These are phyloP conservation scores for Hyphopichia buzzinii DNA, from an alignment of 1,139 yeast species.

Conservation along the genomic window DNA sequence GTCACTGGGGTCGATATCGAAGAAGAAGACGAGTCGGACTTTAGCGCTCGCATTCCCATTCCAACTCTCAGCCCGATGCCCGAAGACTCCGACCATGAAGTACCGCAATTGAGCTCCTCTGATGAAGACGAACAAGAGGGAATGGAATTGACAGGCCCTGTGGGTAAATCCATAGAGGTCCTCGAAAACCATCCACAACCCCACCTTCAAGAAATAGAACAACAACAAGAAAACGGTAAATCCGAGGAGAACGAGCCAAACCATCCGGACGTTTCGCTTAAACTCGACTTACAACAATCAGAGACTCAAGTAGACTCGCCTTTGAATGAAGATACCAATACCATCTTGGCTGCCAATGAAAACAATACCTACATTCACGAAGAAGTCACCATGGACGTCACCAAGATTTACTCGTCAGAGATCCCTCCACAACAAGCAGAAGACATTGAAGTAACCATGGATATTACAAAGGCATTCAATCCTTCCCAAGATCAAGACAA, in stretches of 20 bases:
- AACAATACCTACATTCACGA: too few relatives aligned
- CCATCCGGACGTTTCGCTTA: too few relatives aligned
- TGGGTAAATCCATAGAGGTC: conserved; percentile 4
- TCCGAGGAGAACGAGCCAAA: neutral
- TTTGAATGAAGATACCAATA: neutral
- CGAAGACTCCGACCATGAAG: conserved; percentile 1
- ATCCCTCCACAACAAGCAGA: neutral
- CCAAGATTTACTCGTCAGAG: conserved; percentile 5
- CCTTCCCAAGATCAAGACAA: neutral
- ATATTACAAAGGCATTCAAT: conserved; percentile 8
- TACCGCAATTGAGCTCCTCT: conserved; percentile 1
- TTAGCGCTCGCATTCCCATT: conserved; percentile 5
- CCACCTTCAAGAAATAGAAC: neutral
- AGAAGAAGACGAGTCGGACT: conserved; percentile 3
- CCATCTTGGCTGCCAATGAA: neutral
- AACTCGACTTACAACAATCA: too few relatives aligned
- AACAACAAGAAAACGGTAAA: neutral
- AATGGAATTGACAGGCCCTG: conserved; percentile 7
- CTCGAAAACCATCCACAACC: too few relatives aligned
- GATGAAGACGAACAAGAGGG: conserved; percentile 1
- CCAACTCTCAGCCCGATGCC: conserved; percentile 2
- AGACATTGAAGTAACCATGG: conserved; percentile 12
- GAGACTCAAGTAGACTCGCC: neutral
- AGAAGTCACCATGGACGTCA: conserved; percentile 14
- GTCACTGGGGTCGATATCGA: neutral